A percentile compares a stretch with the other conserved stretches of the same genome.
phyloP scores from a whole-genome alignment of 1,284 basidiomycete genomes.

The Apiotrichum veenhuisii region DNA sequence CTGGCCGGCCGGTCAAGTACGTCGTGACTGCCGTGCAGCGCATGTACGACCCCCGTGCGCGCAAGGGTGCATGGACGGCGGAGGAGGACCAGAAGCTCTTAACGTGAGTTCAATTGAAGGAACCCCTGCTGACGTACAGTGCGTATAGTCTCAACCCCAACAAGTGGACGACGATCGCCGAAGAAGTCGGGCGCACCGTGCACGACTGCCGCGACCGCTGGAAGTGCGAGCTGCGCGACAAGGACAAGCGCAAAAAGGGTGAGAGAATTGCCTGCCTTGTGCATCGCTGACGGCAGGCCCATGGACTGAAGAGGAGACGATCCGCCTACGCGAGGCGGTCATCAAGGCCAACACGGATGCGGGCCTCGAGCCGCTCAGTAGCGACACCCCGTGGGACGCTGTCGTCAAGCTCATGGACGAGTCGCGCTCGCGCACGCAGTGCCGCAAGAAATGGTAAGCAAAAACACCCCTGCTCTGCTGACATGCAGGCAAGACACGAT shows the following conservation, averaged over 20 bases:
- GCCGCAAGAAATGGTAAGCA: constrained; percentile 8
- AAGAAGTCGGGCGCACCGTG: constrained; percentile 33
- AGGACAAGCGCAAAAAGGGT: constrained; percentile 20
- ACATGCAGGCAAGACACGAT: constrained; percentile 10
- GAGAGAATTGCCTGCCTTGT: background rate
- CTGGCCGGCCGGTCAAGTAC: constrained; percentile 39
- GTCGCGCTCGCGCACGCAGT: constrained; percentile 3
- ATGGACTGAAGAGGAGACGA: constrained; percentile 28
- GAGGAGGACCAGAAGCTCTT: constrained; percentile 36
- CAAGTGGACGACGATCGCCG: constrained; percentile 37
- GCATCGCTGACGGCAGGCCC: background rate
- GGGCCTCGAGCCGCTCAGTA: constrained; percentile 17
- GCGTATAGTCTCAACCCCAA: constrained; percentile 28
- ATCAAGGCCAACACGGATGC: constrained; percentile 21
- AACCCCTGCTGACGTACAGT: constrained; percentile 13
- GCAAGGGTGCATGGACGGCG: constrained; percentile 39
- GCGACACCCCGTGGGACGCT: constrained; percentile 34
- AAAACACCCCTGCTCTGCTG: background rate
- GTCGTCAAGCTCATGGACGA: constrained; percentile 22
- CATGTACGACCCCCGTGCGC: constrained; percentile 36
- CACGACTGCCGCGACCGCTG: constrained; percentile 40
- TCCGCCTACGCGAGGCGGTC: constrained; percentile 20
- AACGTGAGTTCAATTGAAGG: constrained; percentile 21
- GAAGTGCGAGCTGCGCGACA: constrained; percentile 25
- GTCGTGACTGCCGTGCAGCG: constrained; percentile 36